Evolutionary conservation across 768 basidiomycete species (phyloP).

Genomic region (Tulasnella sp.): DNA sequence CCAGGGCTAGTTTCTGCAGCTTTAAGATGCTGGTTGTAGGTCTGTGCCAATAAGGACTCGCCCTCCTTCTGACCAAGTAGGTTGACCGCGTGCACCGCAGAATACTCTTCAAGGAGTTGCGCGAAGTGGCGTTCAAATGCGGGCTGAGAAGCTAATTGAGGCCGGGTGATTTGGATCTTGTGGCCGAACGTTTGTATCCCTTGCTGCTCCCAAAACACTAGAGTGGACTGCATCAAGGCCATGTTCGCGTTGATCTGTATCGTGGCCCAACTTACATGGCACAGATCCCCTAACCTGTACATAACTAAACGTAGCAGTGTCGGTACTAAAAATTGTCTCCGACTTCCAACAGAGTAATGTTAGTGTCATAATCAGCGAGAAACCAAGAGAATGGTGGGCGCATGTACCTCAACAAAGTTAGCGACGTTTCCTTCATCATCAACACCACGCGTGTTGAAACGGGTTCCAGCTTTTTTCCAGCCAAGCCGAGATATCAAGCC

Average conservation of each 20-base stretch:
- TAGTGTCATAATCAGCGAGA: background rate
- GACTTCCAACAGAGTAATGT: slow-evolving; percentile 42
- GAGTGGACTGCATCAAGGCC: background rate
- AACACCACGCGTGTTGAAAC: slow-evolving; percentile 93
- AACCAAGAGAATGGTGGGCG: background rate
- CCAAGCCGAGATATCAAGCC: slow-evolving; percentile 79
- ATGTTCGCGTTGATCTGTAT: background rate
- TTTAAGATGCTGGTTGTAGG: slow-evolving; percentile 69
- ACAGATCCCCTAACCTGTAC: slow-evolving; percentile 92
- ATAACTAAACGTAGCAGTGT: slow-evolving; percentile 82
- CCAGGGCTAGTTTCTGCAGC: slow-evolving; percentile 19
- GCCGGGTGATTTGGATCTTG: slow-evolving; percentile 88
- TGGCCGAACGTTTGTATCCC: slow-evolving; percentile 91
- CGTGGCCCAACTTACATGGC: slow-evolving; percentile 53
- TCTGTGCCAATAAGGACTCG: slow-evolving; percentile 69
- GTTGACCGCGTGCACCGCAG: slow-evolving; percentile 77
- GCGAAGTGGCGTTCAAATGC: slow-evolving; percentile 93
- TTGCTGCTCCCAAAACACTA: slow-evolving; percentile 99
- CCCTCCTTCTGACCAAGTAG: slow-evolving; percentile 87
- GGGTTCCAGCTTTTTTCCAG: slow-evolving; percentile 91
- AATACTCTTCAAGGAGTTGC: slow-evolving; percentile 78
- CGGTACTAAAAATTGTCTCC: slow-evolving; percentile 80
- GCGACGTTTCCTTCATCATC: slow-evolving; percentile 93
- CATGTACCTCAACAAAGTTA: slow-evolving; percentile 91
- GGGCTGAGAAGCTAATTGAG: slow-evolving; percentile 82